Evolutionary conservation across 2,329 filamentous ascomycete species (phyloP), one percentile per base, ranked within the genome.

Genomic region (Alternaria brassicicola): DNA sequence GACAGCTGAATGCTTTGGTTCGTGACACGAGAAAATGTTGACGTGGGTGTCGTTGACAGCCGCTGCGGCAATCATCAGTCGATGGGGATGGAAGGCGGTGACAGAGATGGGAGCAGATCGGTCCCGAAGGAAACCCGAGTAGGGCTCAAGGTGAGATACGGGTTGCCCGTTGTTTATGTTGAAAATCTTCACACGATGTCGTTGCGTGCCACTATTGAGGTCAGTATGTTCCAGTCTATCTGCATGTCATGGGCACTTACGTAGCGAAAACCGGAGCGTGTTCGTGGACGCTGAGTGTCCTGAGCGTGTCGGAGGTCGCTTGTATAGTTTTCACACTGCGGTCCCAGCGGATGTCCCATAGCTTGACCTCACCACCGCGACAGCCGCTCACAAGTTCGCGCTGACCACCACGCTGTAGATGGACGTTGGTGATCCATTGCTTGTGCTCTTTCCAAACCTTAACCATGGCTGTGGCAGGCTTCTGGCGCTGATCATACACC

Each of bases 371-470:
- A 61, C 95, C 95, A 71, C 97, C 95, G 45, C 92, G 87, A 73
- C 93, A 96, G 19, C 93, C 95, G 41, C 90, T 94, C 52, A 99
- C 84, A 39, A 99, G 85, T 78, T 99, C 95, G 57, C 95, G 86
- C 77, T 97, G 88, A 2, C 95, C 95, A 60, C 95, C 95, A 41
- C 95, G 90, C 78, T 99, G 95, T 87, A 99, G 93, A 75, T 98
- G 95, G 13, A 97, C 92, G 66, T 92, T 95, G 70, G 93, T 93
- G 76, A 99, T 89, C 95, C 95, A 99, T 69, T 96, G 92, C 60
- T 89, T 88, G 72, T 98, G 94, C 70, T 97, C 92, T 74, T 96
- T 95, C 94, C 95, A 99, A 67, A 94, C 93, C 78, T 91, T 92
- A 54, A 97, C 90, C 93, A 98, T 97, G 17, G 91, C 90, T 52